Conservation (phyloP, 176 grass and related monocot species). For the Luzula sylvatica region DNA sequence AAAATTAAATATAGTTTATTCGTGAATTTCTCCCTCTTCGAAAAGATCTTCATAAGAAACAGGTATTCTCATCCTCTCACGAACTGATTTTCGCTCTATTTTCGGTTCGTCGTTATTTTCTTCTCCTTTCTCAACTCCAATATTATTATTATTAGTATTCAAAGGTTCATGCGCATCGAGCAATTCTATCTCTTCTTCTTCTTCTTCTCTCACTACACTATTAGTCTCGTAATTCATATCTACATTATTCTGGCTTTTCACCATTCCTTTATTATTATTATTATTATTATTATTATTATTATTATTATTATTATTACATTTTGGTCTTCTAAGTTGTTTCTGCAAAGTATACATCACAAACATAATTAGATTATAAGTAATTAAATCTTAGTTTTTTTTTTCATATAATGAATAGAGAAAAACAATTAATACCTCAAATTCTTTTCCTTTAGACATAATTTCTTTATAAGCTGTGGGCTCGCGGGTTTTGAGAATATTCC, state of each 20-base stretch:
- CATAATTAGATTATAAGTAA: constrained; percentile 11
- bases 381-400: constrained; percentile 1
- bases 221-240: constrained; percentile 45
- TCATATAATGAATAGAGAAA: not conserved
- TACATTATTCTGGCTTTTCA: constrained; percentile 40
- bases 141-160: constrained; percentile 15
- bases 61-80: constrained; percentile 63
- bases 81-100: constrained; percentile 37
- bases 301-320: constrained; percentile 10
- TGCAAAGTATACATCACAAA: constrained; percentile 29
- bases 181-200: constrained; percentile 25
- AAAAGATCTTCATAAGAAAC: constrained; percentile 84
- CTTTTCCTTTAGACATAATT: constrained; percentile 85
- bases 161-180: constrained; percentile 36
- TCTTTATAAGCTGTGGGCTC: constrained; percentile 94
- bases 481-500: constrained; percentile 92
- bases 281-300: constrained; percentile 6
- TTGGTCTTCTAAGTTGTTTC: constrained; percentile 63
- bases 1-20: constrained; percentile 14
- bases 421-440: constrained; percentile 66
- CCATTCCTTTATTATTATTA: constrained; percentile 4
- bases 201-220: constrained; percentile 35
- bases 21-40: constrained; percentile 84
- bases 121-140: constrained; percentile 10
- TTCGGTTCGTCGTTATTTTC: constrained; percentile 20